phyloP scores from a whole-genome alignment of 1,284 basidiomycete genomes.

The Cystobasidiaceae sp. region DNA sequence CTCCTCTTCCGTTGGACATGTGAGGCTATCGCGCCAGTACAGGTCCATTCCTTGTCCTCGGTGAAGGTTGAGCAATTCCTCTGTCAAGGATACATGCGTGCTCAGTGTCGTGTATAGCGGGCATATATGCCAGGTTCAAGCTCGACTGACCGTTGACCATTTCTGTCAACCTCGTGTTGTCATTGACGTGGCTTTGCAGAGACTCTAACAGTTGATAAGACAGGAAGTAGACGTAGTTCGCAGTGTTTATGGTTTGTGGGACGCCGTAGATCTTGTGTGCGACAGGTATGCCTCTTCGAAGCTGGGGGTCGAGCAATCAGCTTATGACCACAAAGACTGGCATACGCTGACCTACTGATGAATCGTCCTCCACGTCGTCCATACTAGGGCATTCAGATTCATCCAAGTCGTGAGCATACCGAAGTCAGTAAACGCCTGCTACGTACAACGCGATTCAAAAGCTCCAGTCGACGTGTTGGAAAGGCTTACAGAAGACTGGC shows the following conservation, averaged over 20 bases:
- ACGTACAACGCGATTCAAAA: no score
- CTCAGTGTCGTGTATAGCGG: no score
- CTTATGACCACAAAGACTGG: no score
- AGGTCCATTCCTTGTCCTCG: conserved; percentile 94
- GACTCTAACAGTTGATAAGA: conserved; percentile 71
- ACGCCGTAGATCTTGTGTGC: conserved; percentile 93
- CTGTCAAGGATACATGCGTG: no score
- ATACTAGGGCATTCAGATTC: conserved; percentile 55
- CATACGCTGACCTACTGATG: conserved; percentile 71
- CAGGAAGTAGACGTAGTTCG: conserved; percentile 94
- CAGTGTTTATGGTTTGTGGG: conserved; percentile 94
- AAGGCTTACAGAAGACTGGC: conserved; percentile 87
- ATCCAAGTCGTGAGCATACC: not conserved
- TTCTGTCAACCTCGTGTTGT: conserved; percentile 32
- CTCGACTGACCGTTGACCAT: conserved; percentile 43
- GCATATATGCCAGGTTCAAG: not conserved
- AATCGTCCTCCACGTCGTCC: conserved; percentile 96
- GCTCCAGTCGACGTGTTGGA: no score
- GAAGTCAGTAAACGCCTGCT: no score
- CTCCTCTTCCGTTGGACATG: conserved; percentile 89
- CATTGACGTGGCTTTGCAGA: conserved; percentile 48
- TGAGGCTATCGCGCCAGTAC: conserved; percentile 85
- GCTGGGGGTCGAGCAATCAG: conserved; percentile 7
- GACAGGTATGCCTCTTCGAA: conserved; percentile 52
- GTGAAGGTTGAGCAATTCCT: conserved; percentile 83